Evolutionary conservation across 139 green algal genomes (phyloP).

Genomic region (Coelastrella sp.): DNA sequence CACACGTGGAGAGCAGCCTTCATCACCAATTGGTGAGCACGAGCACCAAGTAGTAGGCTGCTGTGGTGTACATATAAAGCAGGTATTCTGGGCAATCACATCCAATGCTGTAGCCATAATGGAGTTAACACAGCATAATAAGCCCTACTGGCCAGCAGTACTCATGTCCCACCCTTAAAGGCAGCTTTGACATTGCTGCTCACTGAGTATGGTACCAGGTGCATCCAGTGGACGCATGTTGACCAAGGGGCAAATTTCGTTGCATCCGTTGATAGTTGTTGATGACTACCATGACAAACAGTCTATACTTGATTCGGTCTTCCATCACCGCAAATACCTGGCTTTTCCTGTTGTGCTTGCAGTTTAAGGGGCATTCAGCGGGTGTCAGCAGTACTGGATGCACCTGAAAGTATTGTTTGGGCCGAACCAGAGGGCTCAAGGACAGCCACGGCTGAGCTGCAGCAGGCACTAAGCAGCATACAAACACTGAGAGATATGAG

Average conservation of each 20-base stretch:
- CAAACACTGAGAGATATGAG: constrained; percentile 12
- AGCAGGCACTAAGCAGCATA: background rate
- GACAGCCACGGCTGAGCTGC: constrained; percentile 10
- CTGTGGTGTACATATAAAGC: background rate
- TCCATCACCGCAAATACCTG: background rate
- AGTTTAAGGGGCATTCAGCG: constrained; percentile 41
- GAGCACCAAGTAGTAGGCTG: background rate
- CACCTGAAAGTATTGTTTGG: background rate
- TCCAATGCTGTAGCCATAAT: background rate
- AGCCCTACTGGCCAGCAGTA: no score
- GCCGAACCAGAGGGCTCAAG: background rate
- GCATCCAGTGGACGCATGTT: no score
- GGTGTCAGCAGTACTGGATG: constrained; percentile 10
- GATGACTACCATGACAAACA: no score
- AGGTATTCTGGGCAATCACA: background rate
- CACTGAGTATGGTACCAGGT: no score
- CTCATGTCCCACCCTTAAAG: no score
- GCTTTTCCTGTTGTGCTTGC: constrained; percentile 12
- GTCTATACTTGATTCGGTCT: background rate
- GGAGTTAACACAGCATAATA: background rate
- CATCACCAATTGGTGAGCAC: constrained; percentile 41
- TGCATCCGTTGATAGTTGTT: no score
- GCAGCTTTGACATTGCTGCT: no score
- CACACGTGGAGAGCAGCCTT: constrained; percentile 35
- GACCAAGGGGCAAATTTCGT: no score